Evolutionary conservation across 768 basidiomycete species (phyloP).

Genomic region (Mycena epipterygia): DNA sequence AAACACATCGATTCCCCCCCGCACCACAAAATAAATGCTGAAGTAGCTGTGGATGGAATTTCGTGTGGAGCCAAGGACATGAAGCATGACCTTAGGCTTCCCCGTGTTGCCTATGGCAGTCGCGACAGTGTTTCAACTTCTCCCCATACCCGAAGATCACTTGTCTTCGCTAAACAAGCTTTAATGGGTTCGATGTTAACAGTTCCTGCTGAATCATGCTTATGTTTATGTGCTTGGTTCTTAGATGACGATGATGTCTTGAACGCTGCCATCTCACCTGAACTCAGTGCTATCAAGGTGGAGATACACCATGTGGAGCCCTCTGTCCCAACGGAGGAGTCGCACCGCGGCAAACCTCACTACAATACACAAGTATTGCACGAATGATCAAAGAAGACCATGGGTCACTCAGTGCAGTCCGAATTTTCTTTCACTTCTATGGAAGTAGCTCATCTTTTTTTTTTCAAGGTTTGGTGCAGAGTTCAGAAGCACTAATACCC

Average conservation of each 20-base stretch:
- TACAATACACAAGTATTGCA: conserved; percentile 14
- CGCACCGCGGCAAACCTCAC: neutral
- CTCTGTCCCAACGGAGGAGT: neutral
- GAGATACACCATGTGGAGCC: neutral
- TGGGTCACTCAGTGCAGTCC: conserved; percentile 28
- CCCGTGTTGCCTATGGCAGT: neutral
- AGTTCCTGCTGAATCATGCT: neutral
- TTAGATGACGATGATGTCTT: conserved; percentile 21
- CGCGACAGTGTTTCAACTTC: conserved; percentile 17
- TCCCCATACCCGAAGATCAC: neutral
- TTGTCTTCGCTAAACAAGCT: conserved; percentile 15
- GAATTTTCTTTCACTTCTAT: neutral
- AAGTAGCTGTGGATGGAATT: conserved; percentile 7
- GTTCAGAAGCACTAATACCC: neutral
- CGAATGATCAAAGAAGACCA: conserved; percentile 27
- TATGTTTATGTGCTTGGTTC: neutral
- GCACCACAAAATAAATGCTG: neutral
- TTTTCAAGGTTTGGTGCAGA: conserved; percentile 17
- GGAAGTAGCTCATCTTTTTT: neutral
- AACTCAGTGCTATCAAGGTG: conserved; percentile 18
- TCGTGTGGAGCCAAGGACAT: neutral
- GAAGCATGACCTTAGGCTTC: neutral
- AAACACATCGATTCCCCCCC: neutral
- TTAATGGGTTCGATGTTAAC: conserved; percentile 9
- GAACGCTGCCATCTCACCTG: conserved; percentile 12